A percentile compares a stretch with the other conserved stretches of the same genome.
These are phyloP conservation scores for Nannochloropsis gaditana DNA, from an alignment of 108 stramenopile species.

Conservation along the genomic window DNA sequence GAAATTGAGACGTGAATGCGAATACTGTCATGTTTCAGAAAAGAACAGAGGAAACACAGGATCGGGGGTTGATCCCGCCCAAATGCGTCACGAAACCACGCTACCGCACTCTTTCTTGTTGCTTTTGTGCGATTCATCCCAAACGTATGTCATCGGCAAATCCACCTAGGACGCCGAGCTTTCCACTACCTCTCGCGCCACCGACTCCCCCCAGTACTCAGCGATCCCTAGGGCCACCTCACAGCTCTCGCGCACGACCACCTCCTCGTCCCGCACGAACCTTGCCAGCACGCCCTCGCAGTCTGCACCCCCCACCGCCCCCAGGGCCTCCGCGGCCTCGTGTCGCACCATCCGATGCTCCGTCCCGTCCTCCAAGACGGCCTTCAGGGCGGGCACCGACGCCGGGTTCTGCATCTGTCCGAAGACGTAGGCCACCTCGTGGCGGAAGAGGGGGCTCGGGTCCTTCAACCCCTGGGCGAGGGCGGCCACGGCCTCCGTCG, in stretches of 20 bases:
- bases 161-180: too few relatives aligned
- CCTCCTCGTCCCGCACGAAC: constrained; percentile 67
- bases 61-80: too few relatives aligned
- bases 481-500: constrained; percentile 66
- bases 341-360: constrained; percentile 96
- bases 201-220: constrained; percentile 62
- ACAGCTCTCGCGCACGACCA: constrained; percentile 68
- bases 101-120: too few relatives aligned
- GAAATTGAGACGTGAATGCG: too few relatives aligned
- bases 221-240: constrained; percentile 86
- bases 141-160: too few relatives aligned
- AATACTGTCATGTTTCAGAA: too few relatives aligned
- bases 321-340: constrained; percentile 78
- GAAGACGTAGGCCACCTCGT: constrained; percentile 98
- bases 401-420: constrained; percentile 89
- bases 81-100: too few relatives aligned
- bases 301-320: constrained; percentile 54
- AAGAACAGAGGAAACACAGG: too few relatives aligned
- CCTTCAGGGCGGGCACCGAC: constrained; percentile 67
- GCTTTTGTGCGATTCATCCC: too few relatives aligned
- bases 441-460: constrained; percentile 77
- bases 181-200: constrained; percentile 16
- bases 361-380: constrained; percentile 58
- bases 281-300: constrained; percentile 36
- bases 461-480: constrained; percentile 69